Conservation (phyloP, 1,139 yeast genomes). For the Groenewaldozyma sp. region DNA sequence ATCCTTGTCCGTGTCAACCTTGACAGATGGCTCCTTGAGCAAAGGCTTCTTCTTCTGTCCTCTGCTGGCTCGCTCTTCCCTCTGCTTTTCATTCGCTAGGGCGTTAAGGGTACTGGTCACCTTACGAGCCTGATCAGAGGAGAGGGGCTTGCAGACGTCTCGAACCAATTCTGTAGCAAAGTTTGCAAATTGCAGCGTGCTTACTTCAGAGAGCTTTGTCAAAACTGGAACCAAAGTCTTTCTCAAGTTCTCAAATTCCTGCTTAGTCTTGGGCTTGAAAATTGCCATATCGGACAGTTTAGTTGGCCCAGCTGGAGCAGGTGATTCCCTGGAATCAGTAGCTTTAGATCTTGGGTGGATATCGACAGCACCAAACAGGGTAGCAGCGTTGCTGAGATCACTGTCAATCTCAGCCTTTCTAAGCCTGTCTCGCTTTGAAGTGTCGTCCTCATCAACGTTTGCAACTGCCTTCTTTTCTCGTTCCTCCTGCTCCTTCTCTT, state of each 20-base stretch:
- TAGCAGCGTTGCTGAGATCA: constrained; percentile 89
- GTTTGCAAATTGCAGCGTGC: constrained; percentile 52
- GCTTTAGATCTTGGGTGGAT: constrained; percentile 43
- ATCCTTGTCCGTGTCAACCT: constrained; percentile 67
- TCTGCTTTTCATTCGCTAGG: constrained; percentile 74
- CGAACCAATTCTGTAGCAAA: constrained; percentile 81
- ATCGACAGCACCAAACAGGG: constrained; percentile 70
- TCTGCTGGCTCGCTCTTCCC: constrained; percentile 89
- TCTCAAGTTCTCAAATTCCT: constrained; percentile 75
- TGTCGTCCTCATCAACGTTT: constrained; percentile 36
- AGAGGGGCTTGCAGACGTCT: constrained; percentile 72
- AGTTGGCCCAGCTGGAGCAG: constrained; percentile 47
- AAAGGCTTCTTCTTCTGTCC: constrained; percentile 93
- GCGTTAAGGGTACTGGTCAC: constrained; percentile 80
- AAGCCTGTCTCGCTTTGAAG: constrained; percentile 56
- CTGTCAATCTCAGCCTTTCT: constrained; percentile 72
- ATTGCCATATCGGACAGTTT: constrained; percentile 37
- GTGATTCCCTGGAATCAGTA: constrained; percentile 23
- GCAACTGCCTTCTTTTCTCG: constrained; percentile 31
- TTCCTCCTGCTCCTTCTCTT: constrained; percentile 30
- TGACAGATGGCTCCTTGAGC: constrained; percentile 64
- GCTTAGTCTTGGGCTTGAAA: constrained; percentile 69
- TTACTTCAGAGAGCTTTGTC: constrained; percentile 50
- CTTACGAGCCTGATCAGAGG: constrained; percentile 76
- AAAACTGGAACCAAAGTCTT: constrained; percentile 66